Percentiles rank a stretch among this genome's conserved stretches.
Conservation (phyloP, 1,284 basidiomycete species). For the Xerocomus minutiporus region DNA sequence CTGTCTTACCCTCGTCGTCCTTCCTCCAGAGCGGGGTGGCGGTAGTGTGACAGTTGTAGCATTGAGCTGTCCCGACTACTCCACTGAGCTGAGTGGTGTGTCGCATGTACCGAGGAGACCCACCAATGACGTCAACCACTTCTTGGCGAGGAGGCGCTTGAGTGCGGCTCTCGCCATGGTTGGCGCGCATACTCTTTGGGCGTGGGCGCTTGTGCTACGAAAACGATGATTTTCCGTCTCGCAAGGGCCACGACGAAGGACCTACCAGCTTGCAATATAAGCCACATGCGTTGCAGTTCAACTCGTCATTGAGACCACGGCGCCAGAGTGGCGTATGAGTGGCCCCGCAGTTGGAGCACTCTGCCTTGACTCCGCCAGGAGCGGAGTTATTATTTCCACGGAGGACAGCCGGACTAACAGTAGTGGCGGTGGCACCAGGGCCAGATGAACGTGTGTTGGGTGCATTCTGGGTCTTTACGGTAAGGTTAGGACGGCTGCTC, state of each 20-base stretch:
- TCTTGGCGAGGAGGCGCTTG: constrained; percentile 54
- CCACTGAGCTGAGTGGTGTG: constrained; percentile 26
- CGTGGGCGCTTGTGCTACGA: constrained; percentile 73
- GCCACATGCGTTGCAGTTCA: constrained; percentile 81
- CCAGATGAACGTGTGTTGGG: constrained; percentile 48
- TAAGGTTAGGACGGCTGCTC: constrained; percentile 51
- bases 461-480: constrained; percentile 44
- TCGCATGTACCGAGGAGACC: constrained; percentile 28
- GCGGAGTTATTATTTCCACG: constrained; percentile 34
- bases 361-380: constrained; percentile 76
- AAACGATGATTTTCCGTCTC: background rate
- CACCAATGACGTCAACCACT: constrained; percentile 52
- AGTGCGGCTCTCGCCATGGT: constrained; percentile 55
- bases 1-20: constrained; percentile 87
- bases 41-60: constrained; percentile 86
- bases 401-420: constrained; percentile 40
- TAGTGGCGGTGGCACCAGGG: constrained; percentile 59
- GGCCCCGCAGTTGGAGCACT: constrained; percentile 79
- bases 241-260: constrained; percentile 3
- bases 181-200: constrained; percentile 77
- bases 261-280: constrained; percentile 73
- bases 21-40: constrained; percentile 89
- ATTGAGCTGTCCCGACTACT: constrained; percentile 54
- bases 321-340: constrained; percentile 81
- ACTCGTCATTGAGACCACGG: constrained; percentile 74